Conservation (phyloP, 164 flowering plant genomes). For the Umbilicus rupestris region DNA sequence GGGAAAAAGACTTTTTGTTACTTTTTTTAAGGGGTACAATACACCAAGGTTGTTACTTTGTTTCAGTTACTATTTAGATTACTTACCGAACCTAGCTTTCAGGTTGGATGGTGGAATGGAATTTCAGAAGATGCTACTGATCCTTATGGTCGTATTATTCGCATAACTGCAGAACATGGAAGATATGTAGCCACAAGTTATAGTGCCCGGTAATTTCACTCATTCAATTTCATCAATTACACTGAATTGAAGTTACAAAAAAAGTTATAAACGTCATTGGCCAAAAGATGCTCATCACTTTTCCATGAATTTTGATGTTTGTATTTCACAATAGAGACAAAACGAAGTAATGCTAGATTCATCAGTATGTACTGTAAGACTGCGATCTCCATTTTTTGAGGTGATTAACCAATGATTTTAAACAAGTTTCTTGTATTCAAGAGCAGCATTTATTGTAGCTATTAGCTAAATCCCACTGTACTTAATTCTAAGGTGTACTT, state of each 20-base stretch:
- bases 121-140: conserved; percentile 49
- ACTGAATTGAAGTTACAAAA: background rate
- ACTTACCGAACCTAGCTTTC: conserved; percentile 14
- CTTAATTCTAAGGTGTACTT: background rate
- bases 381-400: background rate
- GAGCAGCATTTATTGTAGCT: background rate
- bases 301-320: background rate
- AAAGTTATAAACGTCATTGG: too few species aligned
- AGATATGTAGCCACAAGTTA: conserved; percentile 89
- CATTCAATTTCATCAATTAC: background rate
- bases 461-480: background rate
- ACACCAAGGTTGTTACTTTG: background rate
- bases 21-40: background rate
- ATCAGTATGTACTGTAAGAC: background rate
- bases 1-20: background rate
- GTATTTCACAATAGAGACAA: background rate
- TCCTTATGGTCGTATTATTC: conserved; percentile 82
- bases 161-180: conserved; percentile 86
- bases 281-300: background rate
- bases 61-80: conserved; percentile 1
- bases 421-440: background rate
- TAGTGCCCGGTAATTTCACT: conserved; percentile 62
- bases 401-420: background rate
- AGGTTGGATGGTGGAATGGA: conserved; percentile 99
- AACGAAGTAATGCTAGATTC: background rate